Evolutionary conservation across 371 early-diverging fungal genomes (phyloP), one percentile per base, ranked within the genome.

Genomic region (Capillidium rhysosporum): DNA sequence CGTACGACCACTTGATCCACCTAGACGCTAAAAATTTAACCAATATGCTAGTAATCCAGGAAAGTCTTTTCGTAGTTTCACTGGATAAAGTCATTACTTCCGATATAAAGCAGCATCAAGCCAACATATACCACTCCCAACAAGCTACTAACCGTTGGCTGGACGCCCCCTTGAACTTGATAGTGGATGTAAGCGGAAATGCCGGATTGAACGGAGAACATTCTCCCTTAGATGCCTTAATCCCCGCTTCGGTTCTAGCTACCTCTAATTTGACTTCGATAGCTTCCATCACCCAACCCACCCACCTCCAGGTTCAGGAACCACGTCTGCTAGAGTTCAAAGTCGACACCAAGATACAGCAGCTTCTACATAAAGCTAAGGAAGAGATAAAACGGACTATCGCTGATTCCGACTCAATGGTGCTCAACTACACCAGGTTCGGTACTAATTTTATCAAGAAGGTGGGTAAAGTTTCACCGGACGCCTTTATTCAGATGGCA

Each of bases 91-190:
- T n/a, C 18, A 16, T n/a, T 4, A 20, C 49, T 24, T 24, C 20
- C 8, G 75, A 52, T 49, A 61, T 23, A 61, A 62, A 38, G 21
- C 25, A 52, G 2, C 58, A 63, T 29, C 56, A 63, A 5, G 65
- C 64, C 46, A 73, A 69, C 49, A 69, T 61, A 21, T 76, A 72
- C 64, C 79, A 75, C 59, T 75, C 73, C 9, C 58, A 63, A 5
- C 69, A 71, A 30, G 92, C 82, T 3, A 79, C 74, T 61, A 90
- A 92, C 63, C 75, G 92, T 2, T 92, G 92, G 92, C 89, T 80
- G 57, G 92, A 92, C 65, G 89, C 86, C 65, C 66, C 78, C 1
- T 30, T 84, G n/a, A 73, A 65, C 21, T 43, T 84, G 20, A 61
- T 80, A 24, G 68, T 85, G 21, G 76, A 82, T 49, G 68, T 71